Evolutionary conservation across 495 filamentous ascomycete species (phyloP).

Genomic region (Penicillium chermesinum): DNA sequence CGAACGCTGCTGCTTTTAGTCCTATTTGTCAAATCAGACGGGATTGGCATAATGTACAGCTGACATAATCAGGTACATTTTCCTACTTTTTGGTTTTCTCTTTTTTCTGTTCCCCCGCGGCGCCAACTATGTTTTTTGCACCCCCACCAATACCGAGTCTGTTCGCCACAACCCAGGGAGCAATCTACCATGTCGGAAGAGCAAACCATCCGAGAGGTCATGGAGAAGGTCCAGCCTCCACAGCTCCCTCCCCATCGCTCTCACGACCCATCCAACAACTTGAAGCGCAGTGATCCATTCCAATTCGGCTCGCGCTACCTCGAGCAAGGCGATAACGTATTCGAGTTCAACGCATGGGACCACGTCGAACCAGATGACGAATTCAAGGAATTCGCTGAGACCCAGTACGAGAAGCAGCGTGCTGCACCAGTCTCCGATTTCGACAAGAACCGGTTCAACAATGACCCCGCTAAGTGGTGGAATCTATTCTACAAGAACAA

Average conservation of each 20-base stretch:
- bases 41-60: neutral
- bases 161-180: neutral
- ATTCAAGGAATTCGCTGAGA: conserved; percentile 74
- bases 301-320: conserved; percentile 89
- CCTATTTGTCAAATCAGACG: conserved; percentile 1
- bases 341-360: conserved; percentile 97
- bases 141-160: neutral
- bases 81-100: neutral
- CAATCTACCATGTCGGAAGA: conserved; percentile 21
- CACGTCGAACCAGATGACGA: conserved; percentile 81
- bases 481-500: conserved; percentile 96
- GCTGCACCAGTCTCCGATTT: conserved; percentile 78
- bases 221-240: conserved; percentile 45
- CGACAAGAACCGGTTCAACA: conserved; percentile 82
- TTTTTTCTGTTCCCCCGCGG: conserved; percentile 8
- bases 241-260: conserved; percentile 42
- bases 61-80: conserved; percentile 19
- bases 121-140: neutral
- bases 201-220: conserved; percentile 15
- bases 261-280: conserved; percentile 49
- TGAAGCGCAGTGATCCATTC: conserved; percentile 87
- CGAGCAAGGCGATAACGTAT: conserved; percentile 76
- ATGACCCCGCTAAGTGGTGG: conserved; percentile 90
- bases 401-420: conserved; percentile 78
- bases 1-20: too few relatives aligned